Base-by-base conservation (phyloP, 1,284 basidiomycete genomes). In the Leccinum pachyderme region DNA sequence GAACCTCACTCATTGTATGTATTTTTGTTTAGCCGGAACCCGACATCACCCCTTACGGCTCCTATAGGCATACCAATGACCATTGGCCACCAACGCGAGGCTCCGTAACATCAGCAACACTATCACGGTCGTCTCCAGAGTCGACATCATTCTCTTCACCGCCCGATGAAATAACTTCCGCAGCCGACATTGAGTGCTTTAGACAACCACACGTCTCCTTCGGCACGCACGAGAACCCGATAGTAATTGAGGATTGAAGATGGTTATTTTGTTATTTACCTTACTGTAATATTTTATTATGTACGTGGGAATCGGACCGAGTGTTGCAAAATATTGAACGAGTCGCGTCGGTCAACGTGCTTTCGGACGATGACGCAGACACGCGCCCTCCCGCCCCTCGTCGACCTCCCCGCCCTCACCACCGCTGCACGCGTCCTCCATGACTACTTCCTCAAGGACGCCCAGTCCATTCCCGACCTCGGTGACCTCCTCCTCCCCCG, bases 381-480 rank as follows among this genome's bases (percentile, higher is more conserved):
- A 61, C 64, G 59, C 50, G 61, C 75, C 73, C 39, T 60, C 72
- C 28, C 52, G 54, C 72, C 78, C 8, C 76, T 79, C 29, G 63
- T 80, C 55, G 87, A 90, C 69, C 72, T 90, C 48, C 68, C 75
- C 43, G 78, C 81, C n/a, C 73, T 91, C 39, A 80, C 84, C 65
- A 80, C 73, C 62, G 88, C 88, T 9, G 84, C 83, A 62, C 77
- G 78, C 57, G 78, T 88, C 37, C 68, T 91, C 35, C 78, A 84
- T 52, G 87, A 88, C 45, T 81, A 84, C 60, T 77, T 89, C 49
- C 70, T 77, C 37, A 89, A 87, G 69, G 89, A 91, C 72, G 78
- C 81, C 2, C 84, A 87, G 68, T 77, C 78, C 51, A 79, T 91
- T 52, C 88, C 89, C 43, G 89, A 91, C 70, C 68, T 89, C 32